Evolutionary conservation across 2,329 filamentous ascomycete species (phyloP).

Genomic region (Trichothecium sympodiale): DNA sequence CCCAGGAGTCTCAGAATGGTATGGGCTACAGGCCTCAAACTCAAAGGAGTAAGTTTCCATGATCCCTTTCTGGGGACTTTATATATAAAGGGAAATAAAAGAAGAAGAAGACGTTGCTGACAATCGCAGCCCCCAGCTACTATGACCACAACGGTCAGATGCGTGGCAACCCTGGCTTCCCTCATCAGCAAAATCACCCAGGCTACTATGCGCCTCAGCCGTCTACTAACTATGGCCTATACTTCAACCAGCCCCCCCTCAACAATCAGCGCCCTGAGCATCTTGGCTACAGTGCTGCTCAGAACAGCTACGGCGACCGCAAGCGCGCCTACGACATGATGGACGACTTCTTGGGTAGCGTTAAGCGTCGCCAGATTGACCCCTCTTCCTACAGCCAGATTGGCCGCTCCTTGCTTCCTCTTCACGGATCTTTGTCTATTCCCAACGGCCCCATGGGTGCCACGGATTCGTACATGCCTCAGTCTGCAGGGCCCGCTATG

Average conservation of each 20-base stretch:
- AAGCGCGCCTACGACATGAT: conserved; percentile 82
- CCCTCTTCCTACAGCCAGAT: conserved; percentile 84
- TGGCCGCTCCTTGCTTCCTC: conserved; percentile 73
- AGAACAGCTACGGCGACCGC: conserved; percentile 49
- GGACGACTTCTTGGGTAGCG: conserved; percentile 87
- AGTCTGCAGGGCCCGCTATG: conserved; percentile 27
- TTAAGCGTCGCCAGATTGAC: conserved; percentile 86
- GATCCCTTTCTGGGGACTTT: no score
- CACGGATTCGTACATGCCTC: conserved; percentile 37
- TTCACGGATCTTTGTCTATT: conserved; percentile 61
- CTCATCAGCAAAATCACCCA: conserved; percentile 42
- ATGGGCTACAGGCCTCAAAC: conserved; percentile 43
- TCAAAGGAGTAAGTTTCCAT: conserved; percentile 37
- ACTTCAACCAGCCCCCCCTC: conserved; percentile 59
- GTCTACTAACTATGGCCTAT: conserved; percentile 57
- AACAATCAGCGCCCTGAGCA: conserved; percentile 46
- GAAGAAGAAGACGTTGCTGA: conserved; percentile 9
- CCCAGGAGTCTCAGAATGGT: conserved; percentile 41
- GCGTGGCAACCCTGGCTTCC: conserved; percentile 44
- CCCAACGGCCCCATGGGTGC: conserved; percentile 37
- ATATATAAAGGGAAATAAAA: no score
- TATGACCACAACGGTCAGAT: conserved; percentile 57
- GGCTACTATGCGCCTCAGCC: conserved; percentile 47
- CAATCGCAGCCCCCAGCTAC: conserved; percentile 38
- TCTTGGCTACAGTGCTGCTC: conserved; percentile 44